Evolutionary conservation across 192 early-diverging fungal genomes (phyloP), one percentile per base, ranked within the genome.

Genomic region (Gamsiella multidivaricata): DNA sequence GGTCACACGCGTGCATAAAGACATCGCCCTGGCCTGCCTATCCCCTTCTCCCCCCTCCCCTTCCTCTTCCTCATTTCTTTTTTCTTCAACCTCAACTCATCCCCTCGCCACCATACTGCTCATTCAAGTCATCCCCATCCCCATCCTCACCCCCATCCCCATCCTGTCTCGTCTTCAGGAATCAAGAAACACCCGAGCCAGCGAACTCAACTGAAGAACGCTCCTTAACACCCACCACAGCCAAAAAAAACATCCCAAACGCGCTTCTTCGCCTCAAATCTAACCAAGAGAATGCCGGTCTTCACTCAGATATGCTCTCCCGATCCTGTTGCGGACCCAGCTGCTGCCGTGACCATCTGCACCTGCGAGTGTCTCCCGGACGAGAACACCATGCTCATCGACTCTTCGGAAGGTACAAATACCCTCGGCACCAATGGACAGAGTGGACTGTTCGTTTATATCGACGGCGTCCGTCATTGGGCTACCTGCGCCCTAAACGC

Each of bases 251-350:
- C 26, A 7, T 9, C 7, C 26, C 45, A 12, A 39, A 39, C 45
- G 2, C 14, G 6, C 31, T 36, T 20, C 8, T 31, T 34, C 3
- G 39, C 56, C 20, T 29, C 22, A 57, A 57, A 3, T 3, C 55
- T 20, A 20, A 31, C 41, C 23, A 60, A 53, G 32, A 43, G 14
- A 33, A 73, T 73, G 70, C 70, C 70, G 25, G 70, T 73, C 39
- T 73, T 73, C n/a, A 51, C 70, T 6, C 53, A 64, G 55, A 57
- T 34, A 41, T 65, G 61, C 61, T 36, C 70, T 3, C n/a, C 53
- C 26, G 62, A 58, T 5, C 47, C 61, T 22, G 43, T 45, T 28
- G 7, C 54, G 0, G 70, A 50, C 10, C 15, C 34, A 1, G 54
- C 50, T 17, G 31, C 37, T 9, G 36, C 26, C 17, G 34, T 65